Conservation (phyloP, 1,284 basidiomycete species). For the Cutaneotrichosporon mucoides region DNA sequence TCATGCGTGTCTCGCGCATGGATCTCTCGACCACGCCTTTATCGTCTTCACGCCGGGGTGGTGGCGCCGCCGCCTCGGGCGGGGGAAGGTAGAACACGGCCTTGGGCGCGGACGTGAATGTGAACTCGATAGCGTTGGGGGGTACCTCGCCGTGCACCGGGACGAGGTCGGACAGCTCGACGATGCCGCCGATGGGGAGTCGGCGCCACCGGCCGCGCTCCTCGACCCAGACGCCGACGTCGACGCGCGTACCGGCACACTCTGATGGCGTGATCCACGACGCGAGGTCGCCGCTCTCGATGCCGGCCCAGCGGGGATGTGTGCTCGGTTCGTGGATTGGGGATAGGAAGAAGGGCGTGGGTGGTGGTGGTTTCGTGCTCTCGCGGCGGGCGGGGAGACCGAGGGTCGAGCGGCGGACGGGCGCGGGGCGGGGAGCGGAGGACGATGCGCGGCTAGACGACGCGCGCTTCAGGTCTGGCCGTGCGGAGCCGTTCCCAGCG, state of each 20-base stretch:
- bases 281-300: constrained; percentile 43
- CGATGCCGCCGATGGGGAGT: constrained; percentile 7
- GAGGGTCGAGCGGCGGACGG: constrained; percentile 12
- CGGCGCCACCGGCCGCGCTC: constrained; percentile 9
- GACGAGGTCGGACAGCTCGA: constrained; percentile 7
- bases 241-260: constrained; percentile 22
- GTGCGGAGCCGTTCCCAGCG: constrained; percentile 4
- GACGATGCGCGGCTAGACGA: not conserved
- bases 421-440: constrained; percentile 1
- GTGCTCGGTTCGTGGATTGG: constrained; percentile 43
- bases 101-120: constrained; percentile 26
- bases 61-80: not conserved
- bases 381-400: not conserved
- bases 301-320: constrained; percentile 38
- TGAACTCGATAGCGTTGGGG: constrained; percentile 35
- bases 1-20: constrained; percentile 47
- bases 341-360: constrained; percentile 47
- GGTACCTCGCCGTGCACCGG: constrained; percentile 7
- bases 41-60: constrained; percentile 2
- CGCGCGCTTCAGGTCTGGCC: not conserved
- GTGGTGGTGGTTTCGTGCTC: not conserved
- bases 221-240: constrained; percentile 44
- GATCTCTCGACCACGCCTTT: constrained; percentile 37
- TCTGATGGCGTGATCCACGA: constrained; percentile 36
- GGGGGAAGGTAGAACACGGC: constrained; percentile 27